Evolutionary conservation across 228 moss, liverwort and hornwort genomes (phyloP), one percentile per base, ranked within the genome.

Genomic region (Sphagnum fallax): DNA sequence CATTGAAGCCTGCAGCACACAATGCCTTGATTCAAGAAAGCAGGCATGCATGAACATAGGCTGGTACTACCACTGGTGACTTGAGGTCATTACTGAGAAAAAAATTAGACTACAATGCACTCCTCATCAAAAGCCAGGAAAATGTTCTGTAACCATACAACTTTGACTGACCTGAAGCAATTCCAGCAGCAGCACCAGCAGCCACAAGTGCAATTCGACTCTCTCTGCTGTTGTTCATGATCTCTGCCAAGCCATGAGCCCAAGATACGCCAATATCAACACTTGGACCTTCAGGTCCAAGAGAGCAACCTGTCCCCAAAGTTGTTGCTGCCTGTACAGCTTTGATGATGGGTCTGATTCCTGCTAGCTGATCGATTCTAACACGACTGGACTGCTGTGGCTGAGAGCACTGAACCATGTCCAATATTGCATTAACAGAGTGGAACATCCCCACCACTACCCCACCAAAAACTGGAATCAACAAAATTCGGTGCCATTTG

Each of bases 211-310:
- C 97, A 79, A 98, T 93, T 63, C 98, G 80, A 62, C 98, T 84
- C 77, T 98, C 98, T 81, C 83, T 82, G 64, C 86, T 98, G 70
- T 93, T 93, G 70, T 92, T 92, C 98, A 92, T 92, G 47, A 98
- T 76, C 63, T 90, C 89, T 49, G 98, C 88, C 64, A 83, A 91
- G 6, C 93, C 92, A 74, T 98, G 91, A 67, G 90, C 98, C 98
- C 93, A 98, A 48, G 93, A 88, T 80, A 93, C 93, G 50, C 98
- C 98, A 65, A 98, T 98, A 52, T 98, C 98, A 62, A 98, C 98
- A 77, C 93, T 91, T 52, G 98, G 98, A 53, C 93, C 98, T 79
- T 98, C 98, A 0, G 98, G 93, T 68, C 98, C 98, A 4, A 98
- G 67, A 59, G 98, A 98, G 52, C 90, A 85, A 4, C 98, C 93